phyloP scores from a whole-genome alignment of 2,329 filamentous ascomycete species.

The Ceratocystis lukuohia region DNA sequence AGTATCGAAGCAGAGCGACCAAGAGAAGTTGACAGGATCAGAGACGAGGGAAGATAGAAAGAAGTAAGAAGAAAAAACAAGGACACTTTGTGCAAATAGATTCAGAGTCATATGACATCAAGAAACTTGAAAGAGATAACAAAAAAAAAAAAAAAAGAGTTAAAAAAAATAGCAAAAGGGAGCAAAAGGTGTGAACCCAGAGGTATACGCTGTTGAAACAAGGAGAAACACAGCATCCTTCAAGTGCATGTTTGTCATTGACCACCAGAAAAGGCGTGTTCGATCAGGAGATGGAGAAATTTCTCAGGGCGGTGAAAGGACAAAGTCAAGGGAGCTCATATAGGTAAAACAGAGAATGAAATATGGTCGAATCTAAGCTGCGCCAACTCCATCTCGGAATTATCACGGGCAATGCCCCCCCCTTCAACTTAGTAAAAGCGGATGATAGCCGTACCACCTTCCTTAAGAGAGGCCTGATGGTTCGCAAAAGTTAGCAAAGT shows the following conservation, averaged over 20 bases:
- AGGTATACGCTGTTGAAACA: slow-evolving; percentile 2
- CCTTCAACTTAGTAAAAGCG: slow-evolving; percentile 28
- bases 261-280: not conserved
- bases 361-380: not conserved
- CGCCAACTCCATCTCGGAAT: not conserved
- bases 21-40: not conserved
- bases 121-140: not conserved
- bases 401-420: not conserved
- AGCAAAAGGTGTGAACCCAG: not conserved
- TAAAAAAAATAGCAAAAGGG: slow-evolving; percentile 14
- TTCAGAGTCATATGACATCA: slow-evolving; percentile 15
- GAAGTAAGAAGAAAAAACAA: slow-evolving; percentile 5
- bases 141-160: not conserved
- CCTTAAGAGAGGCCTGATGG: slow-evolving; percentile 32
- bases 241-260: not conserved
- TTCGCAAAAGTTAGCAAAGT: slow-evolving; percentile 5
- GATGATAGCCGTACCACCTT: slow-evolving; percentile 32
- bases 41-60: not conserved
- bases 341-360: too few relatives aligned
- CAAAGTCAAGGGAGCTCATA: not conserved
- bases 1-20: slow-evolving; percentile 17
- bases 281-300: not conserved
- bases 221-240: not conserved
- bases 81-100: slow-evolving; percentile 10
- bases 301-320: not conserved